These are phyloP conservation scores for Ustilago crameri DNA, from an alignment of 1,284 basidiomycete species.

Conservation along the genomic window DNA sequence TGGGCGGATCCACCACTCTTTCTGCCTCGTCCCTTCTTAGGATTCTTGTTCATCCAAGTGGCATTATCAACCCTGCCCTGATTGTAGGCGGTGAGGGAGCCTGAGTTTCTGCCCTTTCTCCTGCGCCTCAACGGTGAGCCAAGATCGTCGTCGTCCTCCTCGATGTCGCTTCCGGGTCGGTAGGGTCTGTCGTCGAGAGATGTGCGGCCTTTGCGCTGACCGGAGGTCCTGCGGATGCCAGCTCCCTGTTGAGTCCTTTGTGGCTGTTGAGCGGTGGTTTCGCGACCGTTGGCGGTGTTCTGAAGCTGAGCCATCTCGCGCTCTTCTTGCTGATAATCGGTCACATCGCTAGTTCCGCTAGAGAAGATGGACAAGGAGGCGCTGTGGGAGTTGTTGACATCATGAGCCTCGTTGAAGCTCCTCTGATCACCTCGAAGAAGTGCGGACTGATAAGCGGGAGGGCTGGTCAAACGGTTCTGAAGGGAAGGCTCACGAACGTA, in stretches of 20 bases:
- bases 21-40: constrained; percentile 9
- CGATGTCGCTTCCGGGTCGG: constrained; percentile 29
- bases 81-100: constrained; percentile 8
- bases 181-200: constrained; percentile 30
- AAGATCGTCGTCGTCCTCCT: constrained; percentile 34
- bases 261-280: constrained; percentile 2
- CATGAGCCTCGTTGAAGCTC: constrained; percentile 29
- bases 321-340: constrained; percentile 41
- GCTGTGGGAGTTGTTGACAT: constrained; percentile 27
- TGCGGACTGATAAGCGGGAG: constrained; percentile 13
- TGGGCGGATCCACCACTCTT: constrained; percentile 14
- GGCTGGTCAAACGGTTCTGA: constrained; percentile 13
- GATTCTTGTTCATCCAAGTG: constrained; percentile 24
- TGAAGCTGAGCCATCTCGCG: constrained; percentile 28
- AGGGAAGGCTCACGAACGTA: constrained; percentile 38
- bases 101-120: constrained; percentile 26
- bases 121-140: constrained; percentile 12
- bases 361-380: constrained; percentile 46
- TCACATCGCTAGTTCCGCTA: constrained; percentile 24
- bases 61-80: constrained; percentile 21
- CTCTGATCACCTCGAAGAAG: constrained; percentile 40
- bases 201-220: constrained; percentile 27
- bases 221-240: constrained; percentile 18
- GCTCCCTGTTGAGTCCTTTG: neutral
- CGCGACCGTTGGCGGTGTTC: constrained; percentile 1